Percentiles rank a stretch among this genome's conserved stretches.
These are phyloP conservation scores for Ustilago vetiveriae DNA, from an alignment of 1,284 basidiomycete species.

Conservation along the genomic window DNA sequence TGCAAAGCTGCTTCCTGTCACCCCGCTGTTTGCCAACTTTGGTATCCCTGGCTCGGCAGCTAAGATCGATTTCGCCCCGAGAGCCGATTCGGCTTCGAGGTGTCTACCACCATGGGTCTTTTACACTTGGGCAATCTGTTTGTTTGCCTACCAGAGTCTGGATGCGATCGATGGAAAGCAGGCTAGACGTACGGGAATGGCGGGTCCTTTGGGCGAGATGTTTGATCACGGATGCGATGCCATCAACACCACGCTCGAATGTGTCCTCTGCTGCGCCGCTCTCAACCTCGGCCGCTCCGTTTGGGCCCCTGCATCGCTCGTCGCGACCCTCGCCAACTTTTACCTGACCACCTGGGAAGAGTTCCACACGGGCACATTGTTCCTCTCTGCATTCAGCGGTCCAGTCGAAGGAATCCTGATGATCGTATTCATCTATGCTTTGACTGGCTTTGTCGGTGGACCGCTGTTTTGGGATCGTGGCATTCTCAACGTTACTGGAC, in stretches of 20 bases:
- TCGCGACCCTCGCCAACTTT: slow-evolving; percentile 89
- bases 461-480: slow-evolving; percentile 84
- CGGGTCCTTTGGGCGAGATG: slow-evolving; percentile 92
- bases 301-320: slow-evolving; percentile 91
- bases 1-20: slow-evolving; percentile 33
- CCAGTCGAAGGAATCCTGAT: slow-evolving; percentile 96
- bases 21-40: slow-evolving; percentile 44
- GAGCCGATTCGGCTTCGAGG: slow-evolving; percentile 7
- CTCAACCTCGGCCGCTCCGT: slow-evolving; percentile 90
- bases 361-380: slow-evolving; percentile 80
- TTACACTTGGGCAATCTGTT: slow-evolving; percentile 78
- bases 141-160: slow-evolving; percentile 91
- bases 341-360: slow-evolving; percentile 98
- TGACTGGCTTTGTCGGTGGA: slow-evolving; percentile 72
- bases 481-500: slow-evolving; percentile 74
- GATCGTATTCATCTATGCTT: slow-evolving; percentile 79
- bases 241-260: slow-evolving; percentile 81
- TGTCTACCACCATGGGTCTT: slow-evolving; percentile 58
- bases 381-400: slow-evolving; percentile 82
- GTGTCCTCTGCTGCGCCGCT: slow-evolving; percentile 49
- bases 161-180: slow-evolving; percentile 94
- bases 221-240: slow-evolving; percentile 92
- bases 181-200: slow-evolving; percentile 92
- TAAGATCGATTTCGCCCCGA: slow-evolving; percentile 31
- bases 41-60: slow-evolving; percentile 42